Conservation (phyloP, 148 eudicot genomes). For the Nyssa sinensis region DNA sequence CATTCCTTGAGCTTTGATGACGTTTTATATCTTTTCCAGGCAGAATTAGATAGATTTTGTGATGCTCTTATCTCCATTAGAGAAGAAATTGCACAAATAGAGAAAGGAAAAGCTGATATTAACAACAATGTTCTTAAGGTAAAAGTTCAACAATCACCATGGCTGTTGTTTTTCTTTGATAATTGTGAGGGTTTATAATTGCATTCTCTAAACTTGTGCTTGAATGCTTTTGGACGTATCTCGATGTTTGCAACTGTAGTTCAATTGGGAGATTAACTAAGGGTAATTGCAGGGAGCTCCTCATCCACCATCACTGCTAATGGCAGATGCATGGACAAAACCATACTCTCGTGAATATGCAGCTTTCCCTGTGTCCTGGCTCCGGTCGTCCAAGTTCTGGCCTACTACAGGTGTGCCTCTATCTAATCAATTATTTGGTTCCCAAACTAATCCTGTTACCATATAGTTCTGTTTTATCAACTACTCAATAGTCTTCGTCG, state of each 20-base stretch:
- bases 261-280: constrained; percentile 10
- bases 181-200: neutral
- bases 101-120: constrained; percentile 81
- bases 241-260: neutral
- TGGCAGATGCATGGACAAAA: constrained; percentile 92
- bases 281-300: constrained; percentile 82
- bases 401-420: constrained; percentile 70
- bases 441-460: neutral
- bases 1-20: constrained; percentile 1
- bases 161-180: neutral
- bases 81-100: constrained; percentile 85
- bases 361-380: constrained; percentile 95
- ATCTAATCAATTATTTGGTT: neutral
- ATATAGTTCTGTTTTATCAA: neutral
- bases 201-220: neutral
- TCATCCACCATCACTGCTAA: constrained; percentile 87
- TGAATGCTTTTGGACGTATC: neutral
- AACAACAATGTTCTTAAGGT: constrained; percentile 97
- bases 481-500: no score
- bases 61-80: constrained; percentile 94
- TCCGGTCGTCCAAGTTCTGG: constrained; percentile 89
- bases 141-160: neutral
- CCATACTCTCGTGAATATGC: constrained; percentile 98
- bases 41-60: constrained; percentile 91
- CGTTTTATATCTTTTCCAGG: constrained; percentile 45